These are phyloP conservation scores for Mucor saturninus DNA, from an alignment of 371 early-diverging fungal species.

Conservation along the genomic window DNA sequence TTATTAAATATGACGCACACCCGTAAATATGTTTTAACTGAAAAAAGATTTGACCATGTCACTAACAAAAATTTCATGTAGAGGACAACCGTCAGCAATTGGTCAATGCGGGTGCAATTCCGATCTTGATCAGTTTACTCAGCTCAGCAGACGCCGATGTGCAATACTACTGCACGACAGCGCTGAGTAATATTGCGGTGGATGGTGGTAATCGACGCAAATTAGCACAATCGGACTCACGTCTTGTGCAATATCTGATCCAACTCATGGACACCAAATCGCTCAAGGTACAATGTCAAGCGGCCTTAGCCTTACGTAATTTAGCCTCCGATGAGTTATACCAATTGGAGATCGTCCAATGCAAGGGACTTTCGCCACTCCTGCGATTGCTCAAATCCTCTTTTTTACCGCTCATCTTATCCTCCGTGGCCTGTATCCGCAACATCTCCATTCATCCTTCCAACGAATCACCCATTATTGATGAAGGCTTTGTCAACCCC, in stretches of 20 bases:
- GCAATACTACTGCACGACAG: constrained; percentile 91
- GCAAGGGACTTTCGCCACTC: constrained; percentile 77
- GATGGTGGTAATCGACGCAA: constrained; percentile 79
- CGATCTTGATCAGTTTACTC: constrained; percentile 81
- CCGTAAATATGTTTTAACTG: constrained; percentile 32
- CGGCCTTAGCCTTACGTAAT: constrained; percentile 66
- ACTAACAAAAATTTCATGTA: constrained; percentile 8
- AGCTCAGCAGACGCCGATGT: constrained; percentile 85
- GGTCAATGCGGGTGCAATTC: constrained; percentile 86
- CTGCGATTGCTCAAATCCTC: constrained; percentile 78
- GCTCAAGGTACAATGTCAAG: constrained; percentile 78
- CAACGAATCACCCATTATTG: constrained; percentile 86
- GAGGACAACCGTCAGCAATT: constrained; percentile 86
- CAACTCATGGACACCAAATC: constrained; percentile 80
- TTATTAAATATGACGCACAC: constrained; percentile 95
- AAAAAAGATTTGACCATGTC: neutral
- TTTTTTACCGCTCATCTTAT: constrained; percentile 78
- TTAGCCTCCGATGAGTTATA: constrained; percentile 89
- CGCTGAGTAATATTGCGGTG: constrained; percentile 91
- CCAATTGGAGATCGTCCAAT: constrained; percentile 85
- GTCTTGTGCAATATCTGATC: constrained; percentile 79
- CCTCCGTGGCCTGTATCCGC: constrained; percentile 92
- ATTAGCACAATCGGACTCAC: constrained; percentile 77
- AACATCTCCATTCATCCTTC: constrained; percentile 91
- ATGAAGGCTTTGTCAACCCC: constrained; percentile 80